Percentiles rank a stretch among this genome's conserved stretches.
Evolutionary conservation across 23 red algal genomes (phyloP).

Genomic region (Gracilariopsis chorda): DNA sequence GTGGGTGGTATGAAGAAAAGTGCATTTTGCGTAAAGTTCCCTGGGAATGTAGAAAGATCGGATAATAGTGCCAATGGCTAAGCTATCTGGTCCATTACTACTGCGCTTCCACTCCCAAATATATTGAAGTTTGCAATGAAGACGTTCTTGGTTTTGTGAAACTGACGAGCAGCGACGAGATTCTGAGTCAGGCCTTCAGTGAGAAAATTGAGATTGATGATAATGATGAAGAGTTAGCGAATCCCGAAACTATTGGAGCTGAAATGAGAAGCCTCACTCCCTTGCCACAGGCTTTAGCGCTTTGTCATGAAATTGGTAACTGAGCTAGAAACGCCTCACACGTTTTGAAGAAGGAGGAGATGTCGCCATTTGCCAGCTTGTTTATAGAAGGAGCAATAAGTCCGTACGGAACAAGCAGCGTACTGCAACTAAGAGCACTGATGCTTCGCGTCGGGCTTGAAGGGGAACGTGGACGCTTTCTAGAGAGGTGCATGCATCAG

Average conservation of each 20-base stretch:
- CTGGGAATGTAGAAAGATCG: no score
- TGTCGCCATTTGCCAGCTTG: slow-evolving; percentile 28
- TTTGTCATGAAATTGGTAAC: neutral
- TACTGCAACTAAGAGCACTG: slow-evolving; percentile 44
- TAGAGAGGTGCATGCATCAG: slow-evolving; percentile 75
- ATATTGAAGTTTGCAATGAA: slow-evolving; percentile 63
- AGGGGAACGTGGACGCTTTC: slow-evolving; percentile 61
- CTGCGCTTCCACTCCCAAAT: neutral
- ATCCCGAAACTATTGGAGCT: neutral
- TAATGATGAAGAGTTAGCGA: slow-evolving; percentile 6
- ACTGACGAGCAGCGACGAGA: neutral
- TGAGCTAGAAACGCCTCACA: slow-evolving; percentile 16
- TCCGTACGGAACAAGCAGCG: slow-evolving; percentile 3
- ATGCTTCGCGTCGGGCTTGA: slow-evolving; percentile 49
- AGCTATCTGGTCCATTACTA: no score
- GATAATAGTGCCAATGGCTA: no score
- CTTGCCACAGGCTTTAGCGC: slow-evolving; percentile 18
- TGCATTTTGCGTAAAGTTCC: no score
- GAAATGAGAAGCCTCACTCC: slow-evolving; percentile 2
- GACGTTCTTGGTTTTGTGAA: slow-evolving; percentile 69
- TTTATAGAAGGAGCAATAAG: neutral
- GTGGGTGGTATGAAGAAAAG: no score
- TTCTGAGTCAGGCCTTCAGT: neutral
- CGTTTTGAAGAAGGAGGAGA: neutral
- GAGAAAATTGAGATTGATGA: neutral